Conservation (phyloP, 257 asterid genomes). For the Gentiana macrophylla region DNA sequence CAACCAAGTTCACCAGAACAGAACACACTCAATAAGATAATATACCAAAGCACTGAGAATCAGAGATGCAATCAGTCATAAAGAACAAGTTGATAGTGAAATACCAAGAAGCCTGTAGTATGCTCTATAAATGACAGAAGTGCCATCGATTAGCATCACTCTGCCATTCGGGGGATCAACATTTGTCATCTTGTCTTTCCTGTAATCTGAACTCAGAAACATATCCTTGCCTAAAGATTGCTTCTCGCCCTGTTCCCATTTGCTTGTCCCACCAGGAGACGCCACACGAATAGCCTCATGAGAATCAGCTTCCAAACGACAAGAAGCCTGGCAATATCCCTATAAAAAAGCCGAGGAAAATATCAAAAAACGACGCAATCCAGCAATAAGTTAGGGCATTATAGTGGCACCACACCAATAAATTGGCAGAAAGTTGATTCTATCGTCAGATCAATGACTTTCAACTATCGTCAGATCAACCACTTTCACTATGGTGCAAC, state of each 20-base stretch:
- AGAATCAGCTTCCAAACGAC: conserved; percentile 21
- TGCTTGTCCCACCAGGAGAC: conserved; percentile 18
- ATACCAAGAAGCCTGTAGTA: conserved; percentile 88
- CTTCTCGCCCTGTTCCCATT: conserved; percentile 29
- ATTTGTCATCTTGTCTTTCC: conserved; percentile 23
- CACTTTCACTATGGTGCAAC: no score
- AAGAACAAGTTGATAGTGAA: conserved; percentile 7
- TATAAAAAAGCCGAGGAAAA: conserved; percentile 12
- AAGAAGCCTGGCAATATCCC: conserved; percentile 28
- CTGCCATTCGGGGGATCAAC: conserved; percentile 47
- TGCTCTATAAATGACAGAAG: conserved; percentile 81
- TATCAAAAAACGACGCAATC: neutral
- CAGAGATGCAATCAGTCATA: neutral
- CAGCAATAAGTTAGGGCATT: neutral
- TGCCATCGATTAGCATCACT: conserved; percentile 93
- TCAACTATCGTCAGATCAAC: no score
- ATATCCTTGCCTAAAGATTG: conserved; percentile 17
- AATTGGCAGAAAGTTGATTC: no score
- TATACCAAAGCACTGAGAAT: neutral
- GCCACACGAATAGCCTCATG: conserved; percentile 18
- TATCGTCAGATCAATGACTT: no score
- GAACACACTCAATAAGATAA: neutral
- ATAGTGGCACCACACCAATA: no score
- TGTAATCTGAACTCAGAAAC: conserved; percentile 21
- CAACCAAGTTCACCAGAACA: neutral